A percentile compares a stretch with the other conserved stretches of the same genome.
These are phyloP conservation scores for Dysphania ambrosioides DNA, from an alignment of 148 eudicot species.

Conservation along the genomic window DNA sequence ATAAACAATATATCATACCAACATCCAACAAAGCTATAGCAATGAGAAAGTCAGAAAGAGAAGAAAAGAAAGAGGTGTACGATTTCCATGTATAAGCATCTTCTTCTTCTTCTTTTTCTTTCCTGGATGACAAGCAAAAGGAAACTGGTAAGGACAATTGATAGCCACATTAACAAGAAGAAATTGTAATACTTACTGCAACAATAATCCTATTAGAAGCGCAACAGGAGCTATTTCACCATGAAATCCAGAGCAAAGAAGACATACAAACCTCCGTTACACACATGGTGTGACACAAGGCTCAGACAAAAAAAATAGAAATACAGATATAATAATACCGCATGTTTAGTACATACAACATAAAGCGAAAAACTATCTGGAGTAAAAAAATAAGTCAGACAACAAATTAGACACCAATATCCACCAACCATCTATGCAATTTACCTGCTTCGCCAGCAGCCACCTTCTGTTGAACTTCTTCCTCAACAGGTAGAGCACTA, in stretches of 20 bases:
- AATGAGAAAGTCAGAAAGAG: neutral
- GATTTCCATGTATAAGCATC: conserved; percentile 51
- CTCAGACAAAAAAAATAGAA: neutral
- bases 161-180: conserved; percentile 48
- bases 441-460: conserved; percentile 69
- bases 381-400: neutral
- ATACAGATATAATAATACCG: neutral
- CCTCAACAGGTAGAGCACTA: conserved; percentile 56
- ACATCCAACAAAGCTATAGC: neutral
- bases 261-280: neutral
- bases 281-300: too few relatives aligned
- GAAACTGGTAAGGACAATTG: conserved; percentile 26
- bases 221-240: neutral
- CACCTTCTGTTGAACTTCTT: conserved; percentile 69
- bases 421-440: neutral
- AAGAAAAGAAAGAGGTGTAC: conserved; percentile 27
- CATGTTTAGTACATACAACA: neutral
- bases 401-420: neutral
- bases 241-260: neutral
- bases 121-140: conserved; percentile 46
- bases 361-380: neutral
- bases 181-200: neutral
- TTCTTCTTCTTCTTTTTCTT: conserved; percentile 88
- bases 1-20: conserved; percentile 29
- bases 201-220: neutral